A percentile compares a stretch with the other conserved stretches of the same genome.
Conservation (phyloP, 305 asterid genomes). For the Fraxinus angustifolia region DNA sequence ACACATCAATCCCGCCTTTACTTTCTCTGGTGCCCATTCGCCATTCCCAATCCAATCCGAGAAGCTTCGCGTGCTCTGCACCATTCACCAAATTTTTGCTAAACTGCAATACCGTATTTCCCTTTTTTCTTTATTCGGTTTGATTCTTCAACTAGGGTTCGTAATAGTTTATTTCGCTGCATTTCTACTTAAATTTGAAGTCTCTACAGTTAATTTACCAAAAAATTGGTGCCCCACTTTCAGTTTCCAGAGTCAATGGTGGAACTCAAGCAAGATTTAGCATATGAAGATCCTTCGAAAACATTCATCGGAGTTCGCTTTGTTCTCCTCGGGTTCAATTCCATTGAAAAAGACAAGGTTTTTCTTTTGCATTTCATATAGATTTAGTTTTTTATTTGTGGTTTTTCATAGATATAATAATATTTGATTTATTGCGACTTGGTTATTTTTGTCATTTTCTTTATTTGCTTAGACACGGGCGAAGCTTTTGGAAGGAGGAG, state of each 20-base stretch:
- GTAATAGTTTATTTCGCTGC: background rate
- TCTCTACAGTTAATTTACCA: background rate
- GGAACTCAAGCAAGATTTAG: slow-evolving; percentile 33
- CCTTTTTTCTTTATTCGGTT: background rate
- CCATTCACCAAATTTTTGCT: background rate
- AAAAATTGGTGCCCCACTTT: background rate
- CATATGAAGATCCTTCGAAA: slow-evolving; percentile 36
- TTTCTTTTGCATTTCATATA: background rate
- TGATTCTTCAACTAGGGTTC: background rate
- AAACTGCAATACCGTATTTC: background rate
- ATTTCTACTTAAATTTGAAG: background rate
- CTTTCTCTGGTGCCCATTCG: background rate
- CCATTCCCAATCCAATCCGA: background rate
- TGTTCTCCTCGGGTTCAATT: slow-evolving; percentile 56
- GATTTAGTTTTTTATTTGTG: background rate
- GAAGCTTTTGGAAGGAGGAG: slow-evolving; percentile 73
- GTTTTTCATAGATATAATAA: background rate
- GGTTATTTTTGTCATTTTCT: background rate
- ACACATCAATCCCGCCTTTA: background rate
- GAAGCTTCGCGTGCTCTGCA: background rate
- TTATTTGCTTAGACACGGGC: slow-evolving; percentile 42
- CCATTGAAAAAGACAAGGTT: slow-evolving; percentile 49
- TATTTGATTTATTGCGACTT: background rate
- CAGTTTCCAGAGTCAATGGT: slow-evolving; percentile 22
- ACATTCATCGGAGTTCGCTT: slow-evolving; percentile 57